Evolutionary conservation across 148 eudicot genomes (phyloP).

Genomic region (Beta vulgaris): DNA sequence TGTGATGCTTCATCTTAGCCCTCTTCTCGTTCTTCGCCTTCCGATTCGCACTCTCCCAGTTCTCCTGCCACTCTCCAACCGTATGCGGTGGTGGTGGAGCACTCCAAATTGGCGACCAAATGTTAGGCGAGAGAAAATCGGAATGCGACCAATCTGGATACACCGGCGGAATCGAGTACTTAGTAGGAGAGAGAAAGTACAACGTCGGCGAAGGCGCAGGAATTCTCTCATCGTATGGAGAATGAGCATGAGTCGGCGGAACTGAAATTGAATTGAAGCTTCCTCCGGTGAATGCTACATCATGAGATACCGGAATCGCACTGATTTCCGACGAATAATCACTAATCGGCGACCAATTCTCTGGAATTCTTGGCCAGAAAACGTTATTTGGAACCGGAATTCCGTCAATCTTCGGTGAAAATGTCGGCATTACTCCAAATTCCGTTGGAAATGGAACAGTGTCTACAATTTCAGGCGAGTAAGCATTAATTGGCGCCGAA

Average conservation of each 20-base stretch:
- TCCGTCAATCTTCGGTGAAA: not conserved
- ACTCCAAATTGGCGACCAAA: slow-evolving; percentile 12
- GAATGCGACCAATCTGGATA: not conserved
- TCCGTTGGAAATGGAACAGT: too few species aligned
- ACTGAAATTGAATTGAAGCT: slow-evolving; percentile 16
- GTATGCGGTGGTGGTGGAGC: not conserved
- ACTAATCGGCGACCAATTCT: not conserved
- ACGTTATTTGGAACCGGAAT: not conserved
- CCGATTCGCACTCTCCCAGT: slow-evolving; percentile 25
- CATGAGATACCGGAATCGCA: slow-evolving; percentile 9
- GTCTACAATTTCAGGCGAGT: too few species aligned
- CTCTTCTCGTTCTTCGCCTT: slow-evolving; percentile 43
- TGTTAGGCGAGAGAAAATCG: slow-evolving; percentile 22
- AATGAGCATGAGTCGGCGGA: slow-evolving; percentile 16
- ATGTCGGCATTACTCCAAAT: not conserved
- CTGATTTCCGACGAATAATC: not conserved
- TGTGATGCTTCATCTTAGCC: slow-evolving; percentile 31
- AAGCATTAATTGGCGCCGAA: not conserved
- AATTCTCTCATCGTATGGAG: not conserved
- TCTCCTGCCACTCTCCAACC: not conserved
- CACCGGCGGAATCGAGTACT: not conserved
- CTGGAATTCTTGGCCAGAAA: not conserved
- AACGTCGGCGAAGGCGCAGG: slow-evolving; percentile 6
- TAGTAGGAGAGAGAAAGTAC: not conserved
- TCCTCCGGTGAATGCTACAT: slow-evolving; percentile 3